Evolutionary conservation across 495 filamentous ascomycete genomes (phyloP).

Genomic region (Neurospora sp.): DNA sequence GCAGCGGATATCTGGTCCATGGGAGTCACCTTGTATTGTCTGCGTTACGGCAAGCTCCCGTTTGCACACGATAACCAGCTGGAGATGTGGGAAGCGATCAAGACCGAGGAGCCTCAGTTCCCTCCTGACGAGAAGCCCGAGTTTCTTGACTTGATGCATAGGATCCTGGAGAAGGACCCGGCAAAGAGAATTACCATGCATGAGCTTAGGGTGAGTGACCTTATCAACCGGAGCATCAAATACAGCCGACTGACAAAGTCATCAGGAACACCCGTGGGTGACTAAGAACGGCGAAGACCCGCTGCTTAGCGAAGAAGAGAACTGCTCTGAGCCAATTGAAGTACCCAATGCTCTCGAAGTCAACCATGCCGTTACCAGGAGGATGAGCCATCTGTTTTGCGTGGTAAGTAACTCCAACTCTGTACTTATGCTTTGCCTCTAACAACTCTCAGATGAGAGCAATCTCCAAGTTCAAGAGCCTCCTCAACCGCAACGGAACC

Average conservation of each 20-base stretch:
- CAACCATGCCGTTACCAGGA: slow-evolving; percentile 80
- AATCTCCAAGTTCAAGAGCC: slow-evolving; percentile 70
- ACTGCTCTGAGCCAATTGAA: slow-evolving; percentile 69
- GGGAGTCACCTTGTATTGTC: slow-evolving; percentile 90
- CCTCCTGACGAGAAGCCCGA: slow-evolving; percentile 46
- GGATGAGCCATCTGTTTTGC: slow-evolving; percentile 70
- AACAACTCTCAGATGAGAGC: slow-evolving; percentile 66
- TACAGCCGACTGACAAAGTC: slow-evolving; percentile 2
- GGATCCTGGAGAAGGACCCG: slow-evolving; percentile 67
- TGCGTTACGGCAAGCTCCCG: slow-evolving; percentile 78
- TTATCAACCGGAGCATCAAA: background rate
- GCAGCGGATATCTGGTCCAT: slow-evolving; percentile 98
- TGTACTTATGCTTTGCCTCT: background rate
- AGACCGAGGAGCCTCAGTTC: slow-evolving; percentile 43
- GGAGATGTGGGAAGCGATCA: slow-evolving; percentile 84
- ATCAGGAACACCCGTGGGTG: slow-evolving; percentile 87
- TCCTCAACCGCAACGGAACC: slow-evolving; percentile 17
- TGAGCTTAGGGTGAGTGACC: slow-evolving; percentile 57
- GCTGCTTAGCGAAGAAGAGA: slow-evolving; percentile 73
- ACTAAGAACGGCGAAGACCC: slow-evolving; percentile 73
- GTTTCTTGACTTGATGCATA: slow-evolving; percentile 58
- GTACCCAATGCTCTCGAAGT: slow-evolving; percentile 81
- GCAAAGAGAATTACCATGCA: slow-evolving; percentile 70
- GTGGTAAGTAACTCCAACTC: slow-evolving; percentile 50
- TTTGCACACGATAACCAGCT: slow-evolving; percentile 71